Conservation (phyloP, 2,329 filamentous ascomycete genomes). For the Ophiostoma populinum region DNA sequence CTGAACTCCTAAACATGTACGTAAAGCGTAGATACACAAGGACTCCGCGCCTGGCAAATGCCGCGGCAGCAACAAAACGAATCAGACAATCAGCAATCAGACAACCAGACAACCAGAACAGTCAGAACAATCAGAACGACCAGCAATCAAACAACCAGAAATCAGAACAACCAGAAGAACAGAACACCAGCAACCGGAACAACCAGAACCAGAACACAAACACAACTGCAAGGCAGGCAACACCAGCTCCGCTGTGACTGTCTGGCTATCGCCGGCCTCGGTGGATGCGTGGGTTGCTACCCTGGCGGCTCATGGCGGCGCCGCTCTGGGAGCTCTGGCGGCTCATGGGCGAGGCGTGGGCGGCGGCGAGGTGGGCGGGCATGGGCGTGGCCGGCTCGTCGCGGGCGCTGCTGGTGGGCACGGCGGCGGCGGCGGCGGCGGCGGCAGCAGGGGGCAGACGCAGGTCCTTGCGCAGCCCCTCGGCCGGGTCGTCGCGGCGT, state of each 20-base stretch:
- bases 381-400: slow-evolving; percentile 22
- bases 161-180: no score
- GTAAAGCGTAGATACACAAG: no score
- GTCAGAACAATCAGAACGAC: no score
- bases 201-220: no score
- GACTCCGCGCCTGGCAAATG: no score
- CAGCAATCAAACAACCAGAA: no score
- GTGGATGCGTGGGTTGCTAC: slow-evolving; percentile 21
- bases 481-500: slow-evolving; percentile 27
- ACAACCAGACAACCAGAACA: no score
- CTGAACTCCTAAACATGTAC: no score
- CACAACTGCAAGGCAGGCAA: no score
- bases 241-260: slow-evolving; percentile 2
- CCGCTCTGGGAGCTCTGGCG: slow-evolving; percentile 1
- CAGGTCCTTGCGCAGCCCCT: slow-evolving; percentile 28
- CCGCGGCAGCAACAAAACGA: no score
- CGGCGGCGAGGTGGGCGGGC: slow-evolving; percentile 1
- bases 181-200: no score
- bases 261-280: slow-evolving; percentile 12
- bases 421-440: neutral
- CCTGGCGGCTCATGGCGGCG: slow-evolving; percentile 32
- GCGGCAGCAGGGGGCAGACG: slow-evolving; percentile 23
- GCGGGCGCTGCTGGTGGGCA: slow-evolving; percentile 24
- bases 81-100: no score
- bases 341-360: slow-evolving; percentile 16